Evolutionary conservation across 1,284 basidiomycete species (phyloP).

Genomic region (Pseudomicrostroma phylloplanum): DNA sequence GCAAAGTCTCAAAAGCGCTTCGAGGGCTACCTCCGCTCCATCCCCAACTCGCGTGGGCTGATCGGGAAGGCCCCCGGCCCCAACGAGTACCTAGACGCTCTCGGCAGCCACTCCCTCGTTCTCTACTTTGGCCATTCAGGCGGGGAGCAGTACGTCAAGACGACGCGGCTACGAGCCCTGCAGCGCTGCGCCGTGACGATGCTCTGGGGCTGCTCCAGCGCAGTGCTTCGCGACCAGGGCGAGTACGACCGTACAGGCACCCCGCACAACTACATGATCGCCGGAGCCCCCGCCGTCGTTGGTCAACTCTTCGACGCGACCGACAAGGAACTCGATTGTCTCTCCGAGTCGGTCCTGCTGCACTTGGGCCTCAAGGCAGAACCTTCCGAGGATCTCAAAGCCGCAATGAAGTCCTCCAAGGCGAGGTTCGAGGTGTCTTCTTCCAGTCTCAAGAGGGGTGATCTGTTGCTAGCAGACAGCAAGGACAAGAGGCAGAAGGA

Average conservation of each 20-base stretch:
- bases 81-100: conserved; percentile 34
- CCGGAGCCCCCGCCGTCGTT: conserved; percentile 84
- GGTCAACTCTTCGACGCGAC: conserved; percentile 98
- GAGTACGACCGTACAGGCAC: conserved; percentile 87
- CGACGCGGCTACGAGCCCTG: conserved; percentile 70
- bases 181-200: conserved; percentile 81
- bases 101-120: conserved; percentile 34
- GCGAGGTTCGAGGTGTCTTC: neutral
- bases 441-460: neutral
- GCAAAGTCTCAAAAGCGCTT: conserved; percentile 76
- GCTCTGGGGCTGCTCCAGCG: conserved; percentile 98
- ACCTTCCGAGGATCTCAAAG: conserved; percentile 26
- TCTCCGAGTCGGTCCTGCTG: conserved; percentile 76
- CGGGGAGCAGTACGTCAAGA: conserved; percentile 82
- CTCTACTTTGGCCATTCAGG: conserved; percentile 92
- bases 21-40: conserved; percentile 60
- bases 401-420: conserved; percentile 15
- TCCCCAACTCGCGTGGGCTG: conserved; percentile 75
- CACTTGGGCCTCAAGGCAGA: conserved; percentile 59
- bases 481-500: conserved; percentile 18
- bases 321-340: conserved; percentile 89
- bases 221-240: conserved; percentile 76
- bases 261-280: conserved; percentile 89
- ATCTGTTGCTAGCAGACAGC: conserved; percentile 17
- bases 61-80: conserved; percentile 60